Evolutionary conservation across 129 eudicot species (phyloP).

Genomic region (Pseudognaphalium luteoalbum): DNA sequence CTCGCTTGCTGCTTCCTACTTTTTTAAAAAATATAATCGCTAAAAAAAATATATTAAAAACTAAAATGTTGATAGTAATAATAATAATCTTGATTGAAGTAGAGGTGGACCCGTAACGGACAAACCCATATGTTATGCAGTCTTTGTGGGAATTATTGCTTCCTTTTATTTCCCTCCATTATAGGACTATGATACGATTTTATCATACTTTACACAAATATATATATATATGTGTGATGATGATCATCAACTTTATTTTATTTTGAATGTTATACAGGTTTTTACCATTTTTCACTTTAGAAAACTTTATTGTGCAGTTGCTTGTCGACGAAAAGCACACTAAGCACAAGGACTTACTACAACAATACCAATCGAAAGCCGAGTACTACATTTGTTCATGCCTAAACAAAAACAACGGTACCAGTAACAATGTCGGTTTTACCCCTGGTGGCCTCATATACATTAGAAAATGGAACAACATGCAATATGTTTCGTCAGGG

Average conservation of each 20-base stretch:
- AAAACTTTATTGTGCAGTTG: constrained; percentile 42
- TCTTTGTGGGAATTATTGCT: constrained; percentile 27
- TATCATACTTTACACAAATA: not conserved
- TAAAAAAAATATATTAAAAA: no score
- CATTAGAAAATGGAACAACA: constrained; percentile 84
- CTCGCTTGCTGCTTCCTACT: no score
- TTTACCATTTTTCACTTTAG: not conserved
- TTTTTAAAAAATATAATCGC: not conserved
- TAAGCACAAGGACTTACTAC: constrained; percentile 38
- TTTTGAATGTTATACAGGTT: not conserved
- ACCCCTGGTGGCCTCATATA: constrained; percentile 78
- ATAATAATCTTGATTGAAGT: constrained; percentile 12
- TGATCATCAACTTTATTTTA: not conserved
- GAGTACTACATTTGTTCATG: constrained; percentile 74
- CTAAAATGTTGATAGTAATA: not conserved
- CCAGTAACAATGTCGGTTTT: constrained; percentile 41
- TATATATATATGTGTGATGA: not conserved
- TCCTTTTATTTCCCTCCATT: constrained; percentile 23
- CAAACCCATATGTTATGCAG: constrained; percentile 33
- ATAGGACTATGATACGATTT: not conserved
- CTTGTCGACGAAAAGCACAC: constrained; percentile 47
- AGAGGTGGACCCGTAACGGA: constrained; percentile 26
- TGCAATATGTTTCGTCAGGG: constrained; percentile 73
- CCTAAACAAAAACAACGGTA: constrained; percentile 62
- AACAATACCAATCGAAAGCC: constrained; percentile 63